A percentile compares a stretch with the other conserved stretches of the same genome.
phyloP scores from a whole-genome alignment of 768 basidiomycete species.

The Saitozyma sp. region DNA sequence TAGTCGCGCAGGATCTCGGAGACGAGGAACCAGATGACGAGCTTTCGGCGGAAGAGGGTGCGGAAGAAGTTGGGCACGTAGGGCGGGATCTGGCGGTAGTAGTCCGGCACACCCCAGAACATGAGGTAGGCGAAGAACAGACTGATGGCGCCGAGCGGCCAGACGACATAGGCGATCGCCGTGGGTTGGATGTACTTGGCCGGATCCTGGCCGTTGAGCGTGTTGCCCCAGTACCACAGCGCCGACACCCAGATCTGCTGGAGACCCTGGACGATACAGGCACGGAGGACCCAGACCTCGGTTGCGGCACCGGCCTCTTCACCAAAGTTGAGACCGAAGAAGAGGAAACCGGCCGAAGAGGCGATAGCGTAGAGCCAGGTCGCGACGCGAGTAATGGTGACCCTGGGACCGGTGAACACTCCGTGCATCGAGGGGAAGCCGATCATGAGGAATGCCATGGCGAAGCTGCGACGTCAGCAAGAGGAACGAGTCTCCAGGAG shows the following conservation, averaged over 20 bases:
- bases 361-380: conserved; percentile 89
- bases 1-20: conserved; percentile 74
- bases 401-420: conserved; percentile 64
- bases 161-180: conserved; percentile 77
- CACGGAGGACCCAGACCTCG: conserved; percentile 87
- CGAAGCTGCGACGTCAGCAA: conserved; percentile 59
- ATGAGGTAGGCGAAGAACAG: conserved; percentile 78
- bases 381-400: conserved; percentile 70
- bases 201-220: conserved; percentile 60
- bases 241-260: conserved; percentile 96
- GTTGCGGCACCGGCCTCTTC: conserved; percentile 97
- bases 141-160: conserved; percentile 76
- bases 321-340: conserved; percentile 95
- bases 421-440: conserved; percentile 75
- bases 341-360: conserved; percentile 88
- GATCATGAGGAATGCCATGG: conserved; percentile 85
- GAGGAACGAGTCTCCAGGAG: background rate
- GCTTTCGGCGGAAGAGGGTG: conserved; percentile 83
- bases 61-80: conserved; percentile 89
- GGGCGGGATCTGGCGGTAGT: conserved; percentile 70
- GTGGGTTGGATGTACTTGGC: conserved; percentile 67
- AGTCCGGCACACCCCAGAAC: conserved; percentile 82
- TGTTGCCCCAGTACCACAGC: conserved; percentile 93
- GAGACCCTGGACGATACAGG: conserved; percentile 89
- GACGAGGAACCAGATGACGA: conserved; percentile 92